Percentiles rank a stretch among this genome's conserved stretches.
These are phyloP conservation scores for Ophiocordyceps sinensis DNA, from an alignment of 2,329 filamentous ascomycete species.

Conservation along the genomic window DNA sequence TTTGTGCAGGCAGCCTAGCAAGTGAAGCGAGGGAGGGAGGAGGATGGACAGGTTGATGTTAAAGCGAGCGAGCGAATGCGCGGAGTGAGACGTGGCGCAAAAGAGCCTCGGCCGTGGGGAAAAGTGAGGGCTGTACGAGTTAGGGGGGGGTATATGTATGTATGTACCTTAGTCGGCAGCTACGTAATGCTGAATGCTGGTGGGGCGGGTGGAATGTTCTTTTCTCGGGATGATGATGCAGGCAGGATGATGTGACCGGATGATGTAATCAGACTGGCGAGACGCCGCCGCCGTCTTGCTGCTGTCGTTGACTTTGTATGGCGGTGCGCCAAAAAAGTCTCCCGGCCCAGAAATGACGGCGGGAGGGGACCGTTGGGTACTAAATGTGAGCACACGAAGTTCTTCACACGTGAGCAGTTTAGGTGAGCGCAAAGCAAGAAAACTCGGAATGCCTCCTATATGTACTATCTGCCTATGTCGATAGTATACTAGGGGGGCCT, in stretches of 20 bases:
- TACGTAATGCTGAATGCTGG: too few species aligned
- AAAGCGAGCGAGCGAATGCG: not conserved
- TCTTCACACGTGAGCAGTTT: too few species aligned
- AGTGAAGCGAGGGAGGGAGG: not conserved
- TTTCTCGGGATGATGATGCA: too few species aligned
- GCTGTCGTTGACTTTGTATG: not conserved
- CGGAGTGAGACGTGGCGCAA: not conserved
- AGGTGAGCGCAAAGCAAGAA: too few species aligned
- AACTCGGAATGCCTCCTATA: too few species aligned
- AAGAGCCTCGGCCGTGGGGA: not conserved
- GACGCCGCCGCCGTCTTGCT: not conserved
- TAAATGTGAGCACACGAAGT: not conserved
- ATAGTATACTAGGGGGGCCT: too few species aligned
- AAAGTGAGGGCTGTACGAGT: not conserved
- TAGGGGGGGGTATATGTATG: not conserved
- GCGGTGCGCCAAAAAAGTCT: too few species aligned
- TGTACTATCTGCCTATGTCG: too few species aligned
- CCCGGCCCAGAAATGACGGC: too few species aligned
- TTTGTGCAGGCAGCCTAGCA: not conserved
- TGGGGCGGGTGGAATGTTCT: too few species aligned
- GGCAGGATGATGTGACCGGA: not conserved
- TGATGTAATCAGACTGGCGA: not conserved
- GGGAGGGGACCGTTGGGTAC: not conserved
- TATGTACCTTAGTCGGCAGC: not conserved
- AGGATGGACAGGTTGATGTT: not conserved